Conservation (phyloP, 2,329 filamentous ascomycete species). For the Fusarium sp. region DNA sequence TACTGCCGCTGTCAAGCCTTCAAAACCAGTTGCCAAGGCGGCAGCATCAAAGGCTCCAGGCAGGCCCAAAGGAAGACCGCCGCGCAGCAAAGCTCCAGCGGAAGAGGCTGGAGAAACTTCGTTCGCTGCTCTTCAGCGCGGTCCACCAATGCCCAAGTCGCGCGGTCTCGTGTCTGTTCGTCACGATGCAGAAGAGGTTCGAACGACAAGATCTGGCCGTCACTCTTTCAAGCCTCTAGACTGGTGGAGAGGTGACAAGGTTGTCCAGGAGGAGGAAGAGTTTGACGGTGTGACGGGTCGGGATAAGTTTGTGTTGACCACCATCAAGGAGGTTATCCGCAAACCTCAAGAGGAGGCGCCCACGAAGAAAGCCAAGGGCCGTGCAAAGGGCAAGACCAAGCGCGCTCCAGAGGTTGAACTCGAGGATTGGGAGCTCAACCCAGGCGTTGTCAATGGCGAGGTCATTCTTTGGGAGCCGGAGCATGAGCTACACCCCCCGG, state of each 20-base stretch:
- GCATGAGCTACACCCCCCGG: constrained; percentile 65
- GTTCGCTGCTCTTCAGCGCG: constrained; percentile 62
- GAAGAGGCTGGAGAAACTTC: constrained; percentile 58
- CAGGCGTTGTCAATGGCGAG: constrained; percentile 72
- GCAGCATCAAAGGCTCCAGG: constrained; percentile 10
- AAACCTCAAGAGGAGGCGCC: constrained; percentile 68
- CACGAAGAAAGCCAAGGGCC: constrained; percentile 45
- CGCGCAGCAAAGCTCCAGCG: constrained; percentile 38
- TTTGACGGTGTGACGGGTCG: constrained; percentile 59
- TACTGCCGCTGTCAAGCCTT: constrained; percentile 39
- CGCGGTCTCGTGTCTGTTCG: constrained; percentile 67
- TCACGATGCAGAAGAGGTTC: constrained; percentile 62
- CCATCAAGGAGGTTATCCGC: constrained; percentile 82
- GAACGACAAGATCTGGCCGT: constrained; percentile 80
- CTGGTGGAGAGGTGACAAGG: constrained; percentile 88
- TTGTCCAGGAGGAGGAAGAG: constrained; percentile 75
- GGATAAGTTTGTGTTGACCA: constrained; percentile 69
- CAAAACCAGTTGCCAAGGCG: constrained; percentile 32
- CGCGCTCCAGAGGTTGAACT: constrained; percentile 60
- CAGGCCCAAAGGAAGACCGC: constrained; percentile 38
- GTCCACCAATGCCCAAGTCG: constrained; percentile 66
- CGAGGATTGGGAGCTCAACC: constrained; percentile 79
- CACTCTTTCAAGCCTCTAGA: constrained; percentile 82
- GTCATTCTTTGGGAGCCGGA: constrained; percentile 73
- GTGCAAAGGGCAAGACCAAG: constrained; percentile 48